Evolutionary conservation across 1,139 yeast species (phyloP).

Genomic region (Blastobotrys serpentis): DNA sequence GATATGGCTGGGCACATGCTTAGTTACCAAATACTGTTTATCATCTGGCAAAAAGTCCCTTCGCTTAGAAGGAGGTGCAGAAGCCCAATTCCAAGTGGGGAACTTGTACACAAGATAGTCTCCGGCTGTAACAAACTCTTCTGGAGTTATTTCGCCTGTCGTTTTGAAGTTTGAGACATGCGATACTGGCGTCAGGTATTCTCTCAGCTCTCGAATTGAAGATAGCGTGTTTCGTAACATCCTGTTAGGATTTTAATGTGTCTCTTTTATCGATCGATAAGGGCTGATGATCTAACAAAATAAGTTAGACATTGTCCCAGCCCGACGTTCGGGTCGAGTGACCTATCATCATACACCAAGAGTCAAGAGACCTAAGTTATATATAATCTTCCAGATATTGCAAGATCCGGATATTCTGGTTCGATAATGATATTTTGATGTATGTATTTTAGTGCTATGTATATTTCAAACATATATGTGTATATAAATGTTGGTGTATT

Average conservation of each 20-base stretch:
- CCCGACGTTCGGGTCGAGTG: not conserved
- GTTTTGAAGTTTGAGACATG: constrained; percentile 76
- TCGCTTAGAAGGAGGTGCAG: constrained; percentile 58
- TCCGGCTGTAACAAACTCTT: constrained; percentile 90
- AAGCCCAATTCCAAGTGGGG: constrained; percentile 95
- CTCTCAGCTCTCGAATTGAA: constrained; percentile 73
- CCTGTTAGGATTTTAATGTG: not conserved
- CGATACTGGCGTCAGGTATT: constrained; percentile 86
- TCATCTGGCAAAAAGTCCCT: constrained; percentile 78
- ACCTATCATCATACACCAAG: not conserved
- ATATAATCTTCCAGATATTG: too few species aligned
- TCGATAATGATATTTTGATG: too few species aligned
- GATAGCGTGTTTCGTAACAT: constrained; percentile 75
- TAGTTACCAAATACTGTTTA: constrained; percentile 82
- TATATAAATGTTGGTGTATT: too few species aligned
- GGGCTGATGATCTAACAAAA: not conserved
- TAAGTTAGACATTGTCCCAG: not conserved
- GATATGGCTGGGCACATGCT: constrained; percentile 81
- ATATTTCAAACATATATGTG: too few species aligned
- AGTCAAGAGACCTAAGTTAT: too few species aligned
- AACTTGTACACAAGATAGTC: constrained; percentile 85
- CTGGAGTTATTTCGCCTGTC: constrained; percentile 93
- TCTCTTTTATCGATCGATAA: not conserved
- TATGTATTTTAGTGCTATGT: too few species aligned
- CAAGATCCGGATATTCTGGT: too few species aligned